Percentiles rank a stretch among this genome's conserved stretches.
These are phyloP conservation scores for Neocucurbitaria cava DNA, from an alignment of 2,329 filamentous ascomycete species.

Conservation along the genomic window DNA sequence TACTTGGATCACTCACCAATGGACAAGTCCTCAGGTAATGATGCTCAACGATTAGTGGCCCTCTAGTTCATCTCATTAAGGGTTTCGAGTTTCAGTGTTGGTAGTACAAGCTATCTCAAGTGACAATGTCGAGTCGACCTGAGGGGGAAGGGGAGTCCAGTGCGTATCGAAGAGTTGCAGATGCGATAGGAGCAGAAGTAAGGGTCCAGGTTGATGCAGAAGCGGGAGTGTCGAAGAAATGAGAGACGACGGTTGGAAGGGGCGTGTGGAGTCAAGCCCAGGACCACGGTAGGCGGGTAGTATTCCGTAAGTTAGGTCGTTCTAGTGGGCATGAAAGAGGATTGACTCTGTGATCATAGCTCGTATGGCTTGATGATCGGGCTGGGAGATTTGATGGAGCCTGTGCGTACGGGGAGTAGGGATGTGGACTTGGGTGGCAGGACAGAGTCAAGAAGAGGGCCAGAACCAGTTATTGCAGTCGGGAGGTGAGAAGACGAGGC, in stretches of 20 bases:
- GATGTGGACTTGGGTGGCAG: slow-evolving; percentile 40
- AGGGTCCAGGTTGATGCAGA: slow-evolving; percentile 51
- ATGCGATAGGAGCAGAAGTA: slow-evolving; percentile 45
- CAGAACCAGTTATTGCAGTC: slow-evolving; percentile 23
- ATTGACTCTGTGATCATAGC: slow-evolving; percentile 50
- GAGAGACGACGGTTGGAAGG: slow-evolving; percentile 51
- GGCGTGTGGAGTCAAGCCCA: slow-evolving; percentile 50
- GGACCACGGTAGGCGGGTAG: slow-evolving; percentile 52
- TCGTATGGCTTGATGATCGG: slow-evolving; percentile 46
- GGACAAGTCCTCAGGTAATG: slow-evolving; percentile 22
- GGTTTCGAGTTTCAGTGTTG: slow-evolving; percentile 8
- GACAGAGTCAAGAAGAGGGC: slow-evolving; percentile 29
- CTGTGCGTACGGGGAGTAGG: slow-evolving; percentile 45
- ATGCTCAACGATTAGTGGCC: slow-evolving; percentile 7
- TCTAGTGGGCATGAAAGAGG: slow-evolving; percentile 50
- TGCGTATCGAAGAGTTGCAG: slow-evolving; percentile 46
- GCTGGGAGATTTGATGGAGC: slow-evolving; percentile 42
- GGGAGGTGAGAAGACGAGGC: slow-evolving; percentile 26
- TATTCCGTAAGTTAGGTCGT: slow-evolving; percentile 47
- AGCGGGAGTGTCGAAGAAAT: slow-evolving; percentile 49
- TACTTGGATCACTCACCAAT: slow-evolving; percentile 22
- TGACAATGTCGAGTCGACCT: slow-evolving; percentile 28
- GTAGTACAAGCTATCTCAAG: slow-evolving; percentile 21
- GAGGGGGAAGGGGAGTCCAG: slow-evolving; percentile 39
- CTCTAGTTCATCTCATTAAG: slow-evolving; percentile 45